phyloP scores from a whole-genome alignment of 2,329 filamentous ascomycete species.

The Helotiales sp. region DNA sequence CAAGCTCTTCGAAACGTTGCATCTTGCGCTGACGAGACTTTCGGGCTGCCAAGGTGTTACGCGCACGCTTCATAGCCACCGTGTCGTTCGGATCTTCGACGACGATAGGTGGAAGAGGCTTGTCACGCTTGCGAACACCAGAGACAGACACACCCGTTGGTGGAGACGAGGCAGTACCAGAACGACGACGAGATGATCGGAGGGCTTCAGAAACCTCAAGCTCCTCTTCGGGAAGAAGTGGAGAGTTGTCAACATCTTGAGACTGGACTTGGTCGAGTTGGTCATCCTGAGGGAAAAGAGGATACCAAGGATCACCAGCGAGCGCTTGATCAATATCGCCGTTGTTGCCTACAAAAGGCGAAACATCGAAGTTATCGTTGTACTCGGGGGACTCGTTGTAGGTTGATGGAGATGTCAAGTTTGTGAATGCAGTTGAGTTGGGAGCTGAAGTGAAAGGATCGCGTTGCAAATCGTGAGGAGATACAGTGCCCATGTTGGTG shows the following conservation, averaged over 20 bases:
- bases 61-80: constrained; percentile 86
- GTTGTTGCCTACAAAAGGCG: constrained; percentile 68
- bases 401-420: constrained; percentile 81
- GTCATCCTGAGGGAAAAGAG: constrained; percentile 64
- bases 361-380: constrained; percentile 70
- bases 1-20: constrained; percentile 71
- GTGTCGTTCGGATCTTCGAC: constrained; percentile 73
- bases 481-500: constrained; percentile 69
- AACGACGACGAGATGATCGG: constrained; percentile 40
- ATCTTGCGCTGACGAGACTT: constrained; percentile 90
- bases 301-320: constrained; percentile 63
- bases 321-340: constrained; percentile 47
- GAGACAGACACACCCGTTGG: constrained; percentile 57
- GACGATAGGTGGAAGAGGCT: constrained; percentile 76
- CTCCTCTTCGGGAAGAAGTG: constrained; percentile 43
- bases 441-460: constrained; percentile 74
- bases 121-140: constrained; percentile 75
- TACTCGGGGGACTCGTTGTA: constrained; percentile 76
- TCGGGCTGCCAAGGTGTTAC: constrained; percentile 89
- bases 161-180: constrained; percentile 41
- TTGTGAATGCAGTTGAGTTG: constrained; percentile 78
- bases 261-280: constrained; percentile 31
- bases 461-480: constrained; percentile 76
- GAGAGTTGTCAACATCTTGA: constrained; percentile 25
- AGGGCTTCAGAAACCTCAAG: constrained; percentile 46